Conservation (phyloP, 129 eudicot species). For the Centella asiatica region DNA sequence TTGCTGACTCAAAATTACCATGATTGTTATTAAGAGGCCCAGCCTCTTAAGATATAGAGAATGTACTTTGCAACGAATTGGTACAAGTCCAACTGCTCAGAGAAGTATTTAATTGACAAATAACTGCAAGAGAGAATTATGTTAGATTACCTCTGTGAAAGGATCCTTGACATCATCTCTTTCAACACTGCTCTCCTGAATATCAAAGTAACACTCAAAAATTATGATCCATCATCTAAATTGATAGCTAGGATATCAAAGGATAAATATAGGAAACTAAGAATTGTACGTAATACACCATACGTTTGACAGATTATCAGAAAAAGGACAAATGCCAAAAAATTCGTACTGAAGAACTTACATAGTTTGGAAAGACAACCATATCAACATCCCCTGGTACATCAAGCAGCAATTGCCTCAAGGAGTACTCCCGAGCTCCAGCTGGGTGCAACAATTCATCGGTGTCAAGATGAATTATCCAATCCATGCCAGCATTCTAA, state of each 20-base stretch:
- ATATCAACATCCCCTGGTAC: constrained; percentile 82
- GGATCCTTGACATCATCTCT: constrained; percentile 84
- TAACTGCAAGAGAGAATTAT: background rate
- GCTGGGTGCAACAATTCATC: constrained; percentile 95
- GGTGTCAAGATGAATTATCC: constrained; percentile 98
- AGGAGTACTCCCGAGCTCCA: constrained; percentile 84
- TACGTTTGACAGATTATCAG: background rate
- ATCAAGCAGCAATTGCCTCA: constrained; percentile 73
- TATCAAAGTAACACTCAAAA: constrained; percentile 6
- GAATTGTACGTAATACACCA: background rate
- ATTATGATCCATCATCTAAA: background rate
- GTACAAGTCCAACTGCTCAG: background rate
- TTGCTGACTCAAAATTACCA: too few species aligned
- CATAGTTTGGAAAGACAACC: constrained; percentile 95
- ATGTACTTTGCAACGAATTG: background rate
- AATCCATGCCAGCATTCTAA: constrained; percentile 82
- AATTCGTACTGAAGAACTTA: constrained; percentile 29
- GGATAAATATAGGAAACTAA: background rate
- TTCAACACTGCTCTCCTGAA: constrained; percentile 93
- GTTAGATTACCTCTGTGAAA: constrained; percentile 61
- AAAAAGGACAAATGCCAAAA: background rate
- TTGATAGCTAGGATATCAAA: background rate
- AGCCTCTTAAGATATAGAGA: too few species aligned
- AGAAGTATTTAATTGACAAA: background rate
- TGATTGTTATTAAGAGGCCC: too few species aligned